Evolutionary conservation across 1,284 basidiomycete genomes (phyloP).

Genomic region (Ganoderma boninense): DNA sequence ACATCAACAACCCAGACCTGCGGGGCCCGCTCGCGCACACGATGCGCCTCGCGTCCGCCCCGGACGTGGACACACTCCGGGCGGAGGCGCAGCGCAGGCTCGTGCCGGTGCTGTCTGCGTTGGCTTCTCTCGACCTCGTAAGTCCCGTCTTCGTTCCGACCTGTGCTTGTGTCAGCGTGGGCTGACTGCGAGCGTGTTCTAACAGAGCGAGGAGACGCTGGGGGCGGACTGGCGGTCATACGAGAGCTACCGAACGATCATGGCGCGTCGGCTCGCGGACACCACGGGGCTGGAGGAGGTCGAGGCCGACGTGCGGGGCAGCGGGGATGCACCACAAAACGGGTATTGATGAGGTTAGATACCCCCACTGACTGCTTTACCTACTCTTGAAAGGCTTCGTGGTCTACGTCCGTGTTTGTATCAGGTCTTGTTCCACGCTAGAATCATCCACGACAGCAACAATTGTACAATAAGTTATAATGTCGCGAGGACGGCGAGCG

Average conservation of each 20-base stretch:
- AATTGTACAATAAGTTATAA: conserved; percentile 26
- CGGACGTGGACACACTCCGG: conserved; percentile 61
- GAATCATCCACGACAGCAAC: conserved; percentile 17
- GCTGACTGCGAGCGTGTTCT: not conserved
- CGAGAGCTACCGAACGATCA: conserved; percentile 72
- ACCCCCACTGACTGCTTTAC: not conserved
- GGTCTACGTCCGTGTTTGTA: not conserved
- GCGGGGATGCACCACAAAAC: conserved; percentile 31
- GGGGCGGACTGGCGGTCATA: conserved; percentile 61
- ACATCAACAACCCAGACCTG: conserved; percentile 46
- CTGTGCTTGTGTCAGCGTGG: not conserved
- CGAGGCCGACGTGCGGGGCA: conserved; percentile 29
- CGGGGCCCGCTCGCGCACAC: conserved; percentile 55
- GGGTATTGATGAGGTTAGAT: conserved; percentile 22
- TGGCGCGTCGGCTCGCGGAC: conserved; percentile 71
- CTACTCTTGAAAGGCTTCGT: not conserved
- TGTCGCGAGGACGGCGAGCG: conserved; percentile 6
- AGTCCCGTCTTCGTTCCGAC: conserved; percentile 20
- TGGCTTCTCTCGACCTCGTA: conserved; percentile 62
- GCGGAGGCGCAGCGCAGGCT: conserved; percentile 63
- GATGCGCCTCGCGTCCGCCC: conserved; percentile 62
- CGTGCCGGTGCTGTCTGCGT: conserved; percentile 56
- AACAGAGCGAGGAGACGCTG: conserved; percentile 36
- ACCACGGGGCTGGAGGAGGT: conserved; percentile 59
- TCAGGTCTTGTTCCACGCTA: not conserved